Conservation (phyloP, 2,329 filamentous ascomycete species). For the Nothophaeocryptopus gaeumannii region DNA sequence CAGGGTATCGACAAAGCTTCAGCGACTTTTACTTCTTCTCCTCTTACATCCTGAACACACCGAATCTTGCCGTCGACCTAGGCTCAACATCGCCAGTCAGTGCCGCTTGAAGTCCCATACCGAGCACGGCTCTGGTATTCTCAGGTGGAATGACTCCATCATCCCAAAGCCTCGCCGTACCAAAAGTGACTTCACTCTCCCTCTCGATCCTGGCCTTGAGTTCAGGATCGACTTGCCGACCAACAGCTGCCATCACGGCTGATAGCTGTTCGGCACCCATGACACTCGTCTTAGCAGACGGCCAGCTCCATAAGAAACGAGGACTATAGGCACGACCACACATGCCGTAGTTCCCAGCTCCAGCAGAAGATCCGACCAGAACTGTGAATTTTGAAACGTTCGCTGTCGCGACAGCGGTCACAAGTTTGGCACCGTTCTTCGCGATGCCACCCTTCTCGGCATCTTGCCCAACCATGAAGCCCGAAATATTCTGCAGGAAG, state of each 20-base stretch:
- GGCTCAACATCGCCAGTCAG: slow-evolving; percentile 34
- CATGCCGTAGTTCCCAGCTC: slow-evolving; percentile 98
- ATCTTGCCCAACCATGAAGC: slow-evolving; percentile 95
- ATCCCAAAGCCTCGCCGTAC: slow-evolving; percentile 83
- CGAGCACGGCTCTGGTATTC: slow-evolving; percentile 49
- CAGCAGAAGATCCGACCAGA: slow-evolving; percentile 87
- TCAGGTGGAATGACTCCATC: slow-evolving; percentile 52
- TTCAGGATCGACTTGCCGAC: slow-evolving; percentile 74
- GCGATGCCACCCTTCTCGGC: slow-evolving; percentile 94
- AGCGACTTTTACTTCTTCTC: background rate
- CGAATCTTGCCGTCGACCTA: slow-evolving; percentile 37
- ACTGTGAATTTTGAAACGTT: slow-evolving; percentile 96
- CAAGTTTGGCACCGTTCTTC: slow-evolving; percentile 95
- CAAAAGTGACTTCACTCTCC: slow-evolving; percentile 86
- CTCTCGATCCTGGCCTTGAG: slow-evolving; percentile 80
- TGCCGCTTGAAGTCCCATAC: slow-evolving; percentile 48
- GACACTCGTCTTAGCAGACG: slow-evolving; percentile 90
- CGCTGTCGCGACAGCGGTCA: slow-evolving; percentile 90
- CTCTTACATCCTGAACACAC: slow-evolving; percentile 40
- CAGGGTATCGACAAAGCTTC: too few relatives aligned
- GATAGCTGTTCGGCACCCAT: slow-evolving; percentile 94
- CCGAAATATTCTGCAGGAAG: slow-evolving; percentile 94
- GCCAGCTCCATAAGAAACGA: slow-evolving; percentile 93
- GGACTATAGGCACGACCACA: slow-evolving; percentile 91
- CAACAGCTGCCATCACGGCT: slow-evolving; percentile 91